Evolutionary conservation across 305 asterid species (phyloP).

Genomic region (Ajuga reptans): DNA sequence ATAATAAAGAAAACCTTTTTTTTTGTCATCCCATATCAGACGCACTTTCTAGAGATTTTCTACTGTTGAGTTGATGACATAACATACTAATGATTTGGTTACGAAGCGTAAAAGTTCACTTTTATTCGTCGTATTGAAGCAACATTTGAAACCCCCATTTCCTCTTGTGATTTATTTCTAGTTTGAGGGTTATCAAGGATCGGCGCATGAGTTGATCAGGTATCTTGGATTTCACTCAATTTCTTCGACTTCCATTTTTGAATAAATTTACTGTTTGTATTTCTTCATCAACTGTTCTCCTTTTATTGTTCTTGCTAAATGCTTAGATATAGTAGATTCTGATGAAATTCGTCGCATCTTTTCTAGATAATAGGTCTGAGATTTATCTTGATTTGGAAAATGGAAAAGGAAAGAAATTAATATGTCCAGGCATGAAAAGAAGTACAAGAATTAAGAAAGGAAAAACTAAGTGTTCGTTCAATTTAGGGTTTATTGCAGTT

Average conservation of each 20-base stretch:
- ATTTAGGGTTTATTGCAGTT: too few relatives aligned
- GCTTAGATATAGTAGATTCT: background rate
- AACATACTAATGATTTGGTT: background rate
- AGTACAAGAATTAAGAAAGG: background rate
- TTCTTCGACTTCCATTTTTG: background rate
- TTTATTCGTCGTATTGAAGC: background rate
- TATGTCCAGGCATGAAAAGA: background rate
- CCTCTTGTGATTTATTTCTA: background rate
- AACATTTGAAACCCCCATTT: background rate
- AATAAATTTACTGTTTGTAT: background rate
- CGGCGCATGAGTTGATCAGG: conserved; percentile 19
- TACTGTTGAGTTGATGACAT: background rate
- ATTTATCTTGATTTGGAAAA: background rate
- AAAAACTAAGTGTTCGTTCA: background rate
- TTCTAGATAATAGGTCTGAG: background rate
- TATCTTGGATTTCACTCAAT: conserved; percentile 7
- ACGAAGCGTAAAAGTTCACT: too few relatives aligned
- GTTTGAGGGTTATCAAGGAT: background rate
- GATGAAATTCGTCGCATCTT: background rate
- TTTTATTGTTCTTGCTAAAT: background rate
- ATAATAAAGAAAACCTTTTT: too few relatives aligned
- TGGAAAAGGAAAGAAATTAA: background rate
- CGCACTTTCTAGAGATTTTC: background rate
- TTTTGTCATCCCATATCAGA: background rate
- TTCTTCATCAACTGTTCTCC: background rate